Evolutionary conservation across 169 alveolate genomes (phyloP).

Genomic region (Cyclospora cayetanensis): DNA sequence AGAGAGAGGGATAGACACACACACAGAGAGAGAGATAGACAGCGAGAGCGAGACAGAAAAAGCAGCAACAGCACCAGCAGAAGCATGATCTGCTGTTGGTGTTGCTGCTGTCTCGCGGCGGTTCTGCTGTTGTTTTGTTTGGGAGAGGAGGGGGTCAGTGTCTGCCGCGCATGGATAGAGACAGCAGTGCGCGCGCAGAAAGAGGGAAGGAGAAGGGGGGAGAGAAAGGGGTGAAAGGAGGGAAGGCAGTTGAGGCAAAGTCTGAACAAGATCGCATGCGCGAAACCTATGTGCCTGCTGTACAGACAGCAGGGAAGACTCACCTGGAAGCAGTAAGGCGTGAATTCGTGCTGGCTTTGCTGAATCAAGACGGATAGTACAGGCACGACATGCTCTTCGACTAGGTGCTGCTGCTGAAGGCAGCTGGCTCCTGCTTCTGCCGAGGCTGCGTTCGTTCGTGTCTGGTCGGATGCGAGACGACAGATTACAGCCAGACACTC

Average conservation of each 20-base stretch:
- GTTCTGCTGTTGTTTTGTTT: background rate
- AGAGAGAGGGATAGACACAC: background rate
- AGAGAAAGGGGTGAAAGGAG: background rate
- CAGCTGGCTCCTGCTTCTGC: slow-evolving; percentile 22
- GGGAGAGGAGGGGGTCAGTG: too few species aligned
- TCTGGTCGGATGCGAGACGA: background rate
- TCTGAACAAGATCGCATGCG: too few species aligned
- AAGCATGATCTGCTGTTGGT: background rate
- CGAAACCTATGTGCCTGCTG: too few species aligned
- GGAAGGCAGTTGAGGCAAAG: too few species aligned
- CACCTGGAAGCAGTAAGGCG: slow-evolving; percentile 69
- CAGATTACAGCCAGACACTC: slow-evolving; percentile 53
- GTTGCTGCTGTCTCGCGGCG: background rate
- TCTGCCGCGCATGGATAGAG: too few species aligned
- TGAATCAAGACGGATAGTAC: slow-evolving; percentile 60
- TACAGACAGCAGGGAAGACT: too few species aligned
- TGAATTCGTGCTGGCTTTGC: slow-evolving; percentile 50
- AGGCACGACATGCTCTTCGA: slow-evolving; percentile 53
- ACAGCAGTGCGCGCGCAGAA: too few species aligned
- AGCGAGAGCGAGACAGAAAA: too few species aligned
- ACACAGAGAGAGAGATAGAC: background rate
- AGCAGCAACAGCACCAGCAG: background rate
- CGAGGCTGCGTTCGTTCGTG: background rate
- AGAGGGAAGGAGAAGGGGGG: background rate
- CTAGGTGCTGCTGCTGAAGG: slow-evolving; percentile 34